These are phyloP conservation scores for Nicotiana tomentosiformis DNA, from an alignment of 257 asterid species.

Conservation along the genomic window DNA sequence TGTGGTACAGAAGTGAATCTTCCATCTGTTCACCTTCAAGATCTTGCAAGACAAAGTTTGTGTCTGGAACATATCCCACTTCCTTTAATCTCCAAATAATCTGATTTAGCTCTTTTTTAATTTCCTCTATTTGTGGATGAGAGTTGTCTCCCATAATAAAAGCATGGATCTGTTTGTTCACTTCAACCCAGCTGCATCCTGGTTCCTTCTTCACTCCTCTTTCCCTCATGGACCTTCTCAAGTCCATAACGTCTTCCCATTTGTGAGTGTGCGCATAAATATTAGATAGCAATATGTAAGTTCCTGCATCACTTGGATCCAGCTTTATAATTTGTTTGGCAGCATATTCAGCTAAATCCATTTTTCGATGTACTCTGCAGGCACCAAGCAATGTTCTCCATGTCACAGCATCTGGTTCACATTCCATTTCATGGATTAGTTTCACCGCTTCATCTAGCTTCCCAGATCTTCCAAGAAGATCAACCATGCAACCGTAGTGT, in stretches of 20 bases:
- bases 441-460: conserved; percentile 67
- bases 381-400: conserved; percentile 93
- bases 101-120: conserved; percentile 44
- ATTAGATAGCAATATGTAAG: conserved; percentile 67
- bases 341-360: conserved; percentile 78
- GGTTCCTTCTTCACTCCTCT: conserved; percentile 86
- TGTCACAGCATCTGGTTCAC: conserved; percentile 71
- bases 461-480: conserved; percentile 89
- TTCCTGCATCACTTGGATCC: conserved; percentile 74
- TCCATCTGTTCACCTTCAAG: conserved; percentile 91
- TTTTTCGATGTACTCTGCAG: conserved; percentile 70
- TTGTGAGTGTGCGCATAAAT: conserved; percentile 67
- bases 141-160: conserved; percentile 67
- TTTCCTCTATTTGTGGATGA: conserved; percentile 51
- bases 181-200: conserved; percentile 95
- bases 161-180: conserved; percentile 61
- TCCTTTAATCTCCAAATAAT: conserved; percentile 51
- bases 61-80: conserved; percentile 75
- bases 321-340: conserved; percentile 65
- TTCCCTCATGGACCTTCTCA: conserved; percentile 59
- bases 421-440: conserved; percentile 58
- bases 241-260: conserved; percentile 59
- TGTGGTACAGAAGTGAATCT: conserved; percentile 66
- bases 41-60: conserved; percentile 81
- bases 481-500: conserved; percentile 91